Evolutionary conservation across 2,329 filamentous ascomycete species (phyloP).

Genomic region (Huntiella savannae): DNA sequence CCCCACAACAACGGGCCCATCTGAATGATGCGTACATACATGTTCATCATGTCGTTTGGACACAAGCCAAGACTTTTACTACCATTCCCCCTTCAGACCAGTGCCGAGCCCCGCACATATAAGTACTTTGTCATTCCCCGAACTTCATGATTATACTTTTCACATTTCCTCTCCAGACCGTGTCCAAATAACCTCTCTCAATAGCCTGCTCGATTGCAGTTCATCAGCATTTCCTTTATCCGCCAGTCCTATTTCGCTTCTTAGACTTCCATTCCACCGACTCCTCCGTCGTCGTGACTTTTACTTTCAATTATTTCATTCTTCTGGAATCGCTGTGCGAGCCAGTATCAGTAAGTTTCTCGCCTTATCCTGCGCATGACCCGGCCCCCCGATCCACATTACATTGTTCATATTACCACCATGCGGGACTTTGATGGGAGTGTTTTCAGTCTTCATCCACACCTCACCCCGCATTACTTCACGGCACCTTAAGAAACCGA

Average conservation of each 20-base stretch:
- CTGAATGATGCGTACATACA: no score
- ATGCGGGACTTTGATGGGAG: no score
- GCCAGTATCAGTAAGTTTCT: constrained; percentile 4
- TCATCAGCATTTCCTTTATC: neutral
- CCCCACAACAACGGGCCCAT: no score
- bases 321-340: constrained; percentile 1
- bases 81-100: neutral
- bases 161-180: constrained; percentile 1
- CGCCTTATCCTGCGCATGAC: neutral
- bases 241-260: neutral
- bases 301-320: neutral
- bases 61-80: neutral
- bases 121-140: neutral
- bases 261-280: neutral
- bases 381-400: neutral
- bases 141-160: neutral
- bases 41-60: no score
- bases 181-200: constrained; percentile 4
- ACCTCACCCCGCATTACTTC: no score
- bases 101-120: neutral
- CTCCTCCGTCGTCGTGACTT: neutral
- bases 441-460: no score
- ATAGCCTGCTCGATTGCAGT: neutral
- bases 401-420: no score
- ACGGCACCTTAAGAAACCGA: no score